These are phyloP conservation scores for Neofusicoccum ribis DNA, from an alignment of 2,329 filamentous ascomycete genomes.

Conservation along the genomic window DNA sequence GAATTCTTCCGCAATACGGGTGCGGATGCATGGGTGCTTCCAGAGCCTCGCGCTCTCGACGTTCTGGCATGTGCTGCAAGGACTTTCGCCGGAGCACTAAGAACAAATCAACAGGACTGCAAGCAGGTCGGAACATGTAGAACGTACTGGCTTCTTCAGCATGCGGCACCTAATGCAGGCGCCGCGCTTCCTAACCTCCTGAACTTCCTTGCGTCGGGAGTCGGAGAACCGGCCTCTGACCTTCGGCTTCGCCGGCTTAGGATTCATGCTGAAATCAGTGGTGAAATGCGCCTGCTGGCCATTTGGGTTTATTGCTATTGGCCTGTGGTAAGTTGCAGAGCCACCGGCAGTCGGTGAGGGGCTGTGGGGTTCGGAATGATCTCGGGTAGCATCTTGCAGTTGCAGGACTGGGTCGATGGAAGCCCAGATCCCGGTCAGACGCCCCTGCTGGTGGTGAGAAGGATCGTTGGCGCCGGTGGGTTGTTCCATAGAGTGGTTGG, in stretches of 20 bases:
- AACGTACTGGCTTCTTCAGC: conserved; percentile 57
- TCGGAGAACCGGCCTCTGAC: conserved; percentile 59
- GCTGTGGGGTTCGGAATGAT: conserved; percentile 24
- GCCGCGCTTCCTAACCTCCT: conserved; percentile 60
- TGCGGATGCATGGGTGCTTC: conserved; percentile 61
- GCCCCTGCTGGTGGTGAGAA: conserved; percentile 34
- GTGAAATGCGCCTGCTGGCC: conserved; percentile 32
- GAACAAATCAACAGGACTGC: neutral
- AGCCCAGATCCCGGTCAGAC: conserved; percentile 25
- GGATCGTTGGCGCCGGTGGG: conserved; percentile 34
- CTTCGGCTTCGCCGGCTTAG: conserved; percentile 45
- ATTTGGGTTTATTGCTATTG: conserved; percentile 40
- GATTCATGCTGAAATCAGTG: conserved; percentile 41
- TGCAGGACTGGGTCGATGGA: conserved; percentile 24
- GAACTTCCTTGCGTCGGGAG: conserved; percentile 58
- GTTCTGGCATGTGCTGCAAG: conserved; percentile 59
- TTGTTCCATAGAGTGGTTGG: conserved; percentile 37
- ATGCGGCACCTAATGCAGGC: conserved; percentile 65
- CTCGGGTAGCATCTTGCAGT: conserved; percentile 34
- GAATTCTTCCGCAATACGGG: conserved; percentile 59
- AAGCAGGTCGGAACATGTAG: neutral
- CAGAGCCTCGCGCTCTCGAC: conserved; percentile 63
- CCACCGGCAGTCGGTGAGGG: conserved; percentile 16
- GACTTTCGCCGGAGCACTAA: conserved; percentile 58
- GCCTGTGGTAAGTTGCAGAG: conserved; percentile 31